These are phyloP conservation scores for Didymella keratinophila DNA, from an alignment of 2,329 filamentous ascomycete species.

Conservation along the genomic window DNA sequence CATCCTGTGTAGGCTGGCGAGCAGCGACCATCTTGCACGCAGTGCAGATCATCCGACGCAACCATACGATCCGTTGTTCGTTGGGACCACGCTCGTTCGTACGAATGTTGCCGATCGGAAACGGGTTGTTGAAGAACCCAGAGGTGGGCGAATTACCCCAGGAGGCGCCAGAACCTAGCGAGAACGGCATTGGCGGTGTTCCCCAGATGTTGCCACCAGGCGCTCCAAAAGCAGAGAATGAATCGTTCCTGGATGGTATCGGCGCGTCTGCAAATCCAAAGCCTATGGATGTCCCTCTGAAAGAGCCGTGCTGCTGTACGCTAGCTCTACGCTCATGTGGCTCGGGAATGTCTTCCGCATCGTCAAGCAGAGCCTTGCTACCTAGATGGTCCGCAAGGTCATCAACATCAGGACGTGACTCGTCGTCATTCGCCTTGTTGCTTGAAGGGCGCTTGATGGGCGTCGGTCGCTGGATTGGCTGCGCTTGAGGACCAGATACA, in stretches of 20 bases:
- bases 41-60: conserved; percentile 70
- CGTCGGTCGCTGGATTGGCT: conserved; percentile 81
- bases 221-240: conserved; percentile 45
- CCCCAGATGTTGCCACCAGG: conserved; percentile 52
- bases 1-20: conserved; percentile 59
- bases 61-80: conserved; percentile 43
- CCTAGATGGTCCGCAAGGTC: conserved; percentile 81
- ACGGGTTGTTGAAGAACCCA: conserved; percentile 45
- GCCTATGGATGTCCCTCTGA: conserved; percentile 40
- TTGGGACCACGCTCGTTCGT: conserved; percentile 37
- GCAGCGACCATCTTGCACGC: conserved; percentile 73
- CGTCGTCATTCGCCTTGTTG: conserved; percentile 62
- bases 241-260: conserved; percentile 41
- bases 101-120: conserved; percentile 38
- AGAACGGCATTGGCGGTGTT: conserved; percentile 53
- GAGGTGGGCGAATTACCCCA: conserved; percentile 54
- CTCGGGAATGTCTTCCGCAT: conserved; percentile 64
- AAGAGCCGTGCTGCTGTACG: conserved; percentile 45
- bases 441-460: conserved; percentile 90
- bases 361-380: conserved; percentile 84
- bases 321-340: conserved; percentile 62
- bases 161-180: conserved; percentile 44
- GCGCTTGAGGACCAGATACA: conserved; percentile 60
- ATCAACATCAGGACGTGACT: conserved; percentile 65
- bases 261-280: conserved; percentile 48